Conservation (phyloP, 129 eudicot species). For the Tagetes erecta region DNA sequence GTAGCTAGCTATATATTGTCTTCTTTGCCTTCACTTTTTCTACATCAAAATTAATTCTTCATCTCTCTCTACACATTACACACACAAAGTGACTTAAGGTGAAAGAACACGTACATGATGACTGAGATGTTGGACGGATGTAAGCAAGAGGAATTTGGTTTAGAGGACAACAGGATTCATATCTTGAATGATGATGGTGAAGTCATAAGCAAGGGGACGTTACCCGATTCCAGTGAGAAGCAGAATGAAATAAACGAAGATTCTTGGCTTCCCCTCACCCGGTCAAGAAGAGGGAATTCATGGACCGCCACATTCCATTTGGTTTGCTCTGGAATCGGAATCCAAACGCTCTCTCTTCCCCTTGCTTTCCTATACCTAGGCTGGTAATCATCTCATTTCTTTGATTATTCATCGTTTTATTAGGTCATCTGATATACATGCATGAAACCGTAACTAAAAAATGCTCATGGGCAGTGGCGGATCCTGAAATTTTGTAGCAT, state of each 20-base stretch:
- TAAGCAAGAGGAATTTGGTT: conserved; percentile 1
- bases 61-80: background rate
- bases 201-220: background rate
- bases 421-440: too few relatives aligned
- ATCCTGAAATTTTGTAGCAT: too few relatives aligned
- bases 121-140: background rate
- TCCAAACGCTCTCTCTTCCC: conserved; percentile 54
- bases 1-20: background rate
- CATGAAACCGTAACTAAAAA: too few relatives aligned
- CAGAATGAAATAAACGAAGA: conserved; percentile 24
- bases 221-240: conserved; percentile 1
- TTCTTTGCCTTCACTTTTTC: background rate
- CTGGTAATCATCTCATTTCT: conserved; percentile 33
- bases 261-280: conserved; percentile 54
- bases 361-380: conserved; percentile 50
- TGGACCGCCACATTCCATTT: conserved; percentile 45
- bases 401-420: too few relatives aligned
- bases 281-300: conserved; percentile 48
- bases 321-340: conserved; percentile 52
- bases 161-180: conserved; percentile 7
- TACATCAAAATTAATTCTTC: background rate
- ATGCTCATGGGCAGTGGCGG: too few relatives aligned
- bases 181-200: conserved; percentile 23
- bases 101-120: background rate
- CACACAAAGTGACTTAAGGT: too few relatives aligned